Evolutionary conservation across 331 rosid species (phyloP).

Genomic region (Pyrus hybrid): DNA sequence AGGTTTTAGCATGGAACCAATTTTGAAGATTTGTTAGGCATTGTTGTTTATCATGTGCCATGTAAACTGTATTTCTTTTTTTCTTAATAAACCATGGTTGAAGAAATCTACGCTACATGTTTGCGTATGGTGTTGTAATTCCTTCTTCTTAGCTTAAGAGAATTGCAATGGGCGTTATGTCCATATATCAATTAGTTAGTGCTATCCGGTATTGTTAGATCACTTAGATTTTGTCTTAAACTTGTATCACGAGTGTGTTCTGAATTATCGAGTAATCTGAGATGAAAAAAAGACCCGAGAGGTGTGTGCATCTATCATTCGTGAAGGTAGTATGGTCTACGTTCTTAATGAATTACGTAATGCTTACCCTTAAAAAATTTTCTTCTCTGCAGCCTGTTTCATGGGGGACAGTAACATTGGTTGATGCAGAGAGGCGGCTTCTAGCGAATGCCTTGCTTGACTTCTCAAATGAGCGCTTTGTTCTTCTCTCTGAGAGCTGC

Average conservation of each 20-base stretch:
- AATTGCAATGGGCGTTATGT: neutral
- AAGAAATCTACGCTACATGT: neutral
- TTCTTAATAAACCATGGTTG: too few species aligned
- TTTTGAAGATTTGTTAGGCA: neutral
- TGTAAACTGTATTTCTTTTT: too few species aligned
- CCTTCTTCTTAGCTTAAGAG: neutral
- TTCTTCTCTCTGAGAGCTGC: constrained; percentile 96
- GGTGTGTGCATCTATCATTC: neutral
- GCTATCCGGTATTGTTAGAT: neutral
- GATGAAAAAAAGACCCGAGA: neutral
- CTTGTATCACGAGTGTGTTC: neutral
- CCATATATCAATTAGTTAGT: neutral
- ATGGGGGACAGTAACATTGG: constrained; percentile 72
- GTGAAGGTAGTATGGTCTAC: neutral
- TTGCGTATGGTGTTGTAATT: neutral
- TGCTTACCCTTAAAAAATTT: neutral
- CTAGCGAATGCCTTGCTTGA: constrained; percentile 84
- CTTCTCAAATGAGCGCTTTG: constrained; percentile 80
- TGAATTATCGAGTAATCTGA: neutral
- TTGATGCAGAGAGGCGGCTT: constrained; percentile 94
- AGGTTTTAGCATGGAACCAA: neutral
- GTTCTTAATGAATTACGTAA: neutral
- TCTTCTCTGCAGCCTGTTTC: constrained; percentile 52
- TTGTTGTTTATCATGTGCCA: neutral
- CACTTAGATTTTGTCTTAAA: neutral